A percentile compares a stretch with the other conserved stretches of the same genome.
These are phyloP conservation scores for Candida glucosophila DNA, from an alignment of 1,139 yeast genomes.

Conservation along the genomic window DNA sequence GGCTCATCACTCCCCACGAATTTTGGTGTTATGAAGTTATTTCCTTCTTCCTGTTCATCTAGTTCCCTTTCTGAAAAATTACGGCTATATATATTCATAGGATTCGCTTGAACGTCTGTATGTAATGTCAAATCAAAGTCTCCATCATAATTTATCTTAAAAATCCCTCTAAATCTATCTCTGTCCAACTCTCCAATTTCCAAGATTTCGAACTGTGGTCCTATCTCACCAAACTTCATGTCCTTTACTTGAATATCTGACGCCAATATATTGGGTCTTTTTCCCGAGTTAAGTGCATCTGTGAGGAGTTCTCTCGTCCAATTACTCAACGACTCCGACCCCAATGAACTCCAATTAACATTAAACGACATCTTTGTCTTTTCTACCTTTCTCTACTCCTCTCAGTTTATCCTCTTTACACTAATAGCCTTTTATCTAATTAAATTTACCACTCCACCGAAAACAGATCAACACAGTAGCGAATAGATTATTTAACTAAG, in stretches of 20 bases:
- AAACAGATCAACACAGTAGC: too few species aligned
- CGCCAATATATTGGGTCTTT: constrained; percentile 67
- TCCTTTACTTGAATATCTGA: constrained; percentile 68
- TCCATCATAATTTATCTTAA: constrained; percentile 72
- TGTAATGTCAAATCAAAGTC: constrained; percentile 74
- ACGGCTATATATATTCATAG: constrained; percentile 59
- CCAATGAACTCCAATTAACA: constrained; percentile 74
- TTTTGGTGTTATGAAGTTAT: constrained; percentile 52
- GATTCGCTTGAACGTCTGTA: constrained; percentile 81
- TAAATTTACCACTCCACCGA: too few species aligned
- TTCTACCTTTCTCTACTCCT: constrained; percentile 1
- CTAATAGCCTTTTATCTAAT: too few species aligned
- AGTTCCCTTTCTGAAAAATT: constrained; percentile 36
- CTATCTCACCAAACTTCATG: constrained; percentile 65
- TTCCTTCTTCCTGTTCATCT: constrained; percentile 10
- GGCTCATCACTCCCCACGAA: constrained; percentile 61
- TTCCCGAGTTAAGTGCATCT: constrained; percentile 71
- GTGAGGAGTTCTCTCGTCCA: constrained; percentile 67
- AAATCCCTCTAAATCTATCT: constrained; percentile 78
- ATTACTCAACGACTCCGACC: constrained; percentile 54
- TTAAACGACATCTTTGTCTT: constrained; percentile 55
- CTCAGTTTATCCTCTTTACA: too few species aligned
- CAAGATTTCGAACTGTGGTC: constrained; percentile 74
- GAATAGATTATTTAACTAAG: too few species aligned
- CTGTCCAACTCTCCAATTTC: constrained; percentile 80